Percentiles rank a stretch among this genome's conserved stretches.
phyloP scores from a whole-genome alignment of 805 yeast genomes.

The Suhomyces prunicola region DNA sequence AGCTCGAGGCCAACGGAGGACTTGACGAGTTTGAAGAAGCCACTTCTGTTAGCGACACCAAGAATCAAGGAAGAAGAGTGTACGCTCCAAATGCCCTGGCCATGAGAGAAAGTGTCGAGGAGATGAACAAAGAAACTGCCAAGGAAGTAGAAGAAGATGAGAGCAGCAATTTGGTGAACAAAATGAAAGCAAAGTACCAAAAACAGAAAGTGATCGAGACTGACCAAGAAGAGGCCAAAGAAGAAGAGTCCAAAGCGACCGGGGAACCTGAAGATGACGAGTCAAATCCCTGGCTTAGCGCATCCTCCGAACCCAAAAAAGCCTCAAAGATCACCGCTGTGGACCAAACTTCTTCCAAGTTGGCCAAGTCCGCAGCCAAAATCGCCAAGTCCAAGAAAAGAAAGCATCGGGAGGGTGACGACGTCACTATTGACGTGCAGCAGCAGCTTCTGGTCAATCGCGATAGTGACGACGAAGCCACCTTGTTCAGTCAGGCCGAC shows the following conservation, averaged over 20 bases:
- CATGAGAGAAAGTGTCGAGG: conserved; percentile 34
- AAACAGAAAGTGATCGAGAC: background rate
- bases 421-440: conserved; percentile 47
- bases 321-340: conserved; percentile 29
- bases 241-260: conserved; percentile 5
- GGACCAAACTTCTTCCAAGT: conserved; percentile 36
- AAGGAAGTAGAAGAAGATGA: conserved; percentile 53
- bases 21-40: conserved; percentile 36
- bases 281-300: conserved; percentile 39
- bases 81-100: conserved; percentile 63
- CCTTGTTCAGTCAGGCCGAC: conserved; percentile 73
- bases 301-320: conserved; percentile 18
- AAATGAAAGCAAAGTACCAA: conserved; percentile 26
- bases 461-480: conserved; percentile 40
- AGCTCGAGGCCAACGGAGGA: conserved; percentile 42
- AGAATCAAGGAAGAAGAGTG: conserved; percentile 77
- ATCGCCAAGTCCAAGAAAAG: conserved; percentile 37
- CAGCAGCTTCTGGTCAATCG: conserved; percentile 55
- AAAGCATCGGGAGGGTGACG: conserved; percentile 29
- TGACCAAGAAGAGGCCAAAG: conserved; percentile 16
- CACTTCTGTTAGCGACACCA: conserved; percentile 44
- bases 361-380: conserved; percentile 39
- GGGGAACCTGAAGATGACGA: conserved; percentile 11
- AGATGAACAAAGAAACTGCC: conserved; percentile 30
- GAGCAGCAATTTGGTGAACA: conserved; percentile 42